Percentiles rank a stretch among this genome's conserved stretches.
Conservation (phyloP, 2,329 filamentous ascomycete genomes). For the Penicillium brevicompactum region DNA sequence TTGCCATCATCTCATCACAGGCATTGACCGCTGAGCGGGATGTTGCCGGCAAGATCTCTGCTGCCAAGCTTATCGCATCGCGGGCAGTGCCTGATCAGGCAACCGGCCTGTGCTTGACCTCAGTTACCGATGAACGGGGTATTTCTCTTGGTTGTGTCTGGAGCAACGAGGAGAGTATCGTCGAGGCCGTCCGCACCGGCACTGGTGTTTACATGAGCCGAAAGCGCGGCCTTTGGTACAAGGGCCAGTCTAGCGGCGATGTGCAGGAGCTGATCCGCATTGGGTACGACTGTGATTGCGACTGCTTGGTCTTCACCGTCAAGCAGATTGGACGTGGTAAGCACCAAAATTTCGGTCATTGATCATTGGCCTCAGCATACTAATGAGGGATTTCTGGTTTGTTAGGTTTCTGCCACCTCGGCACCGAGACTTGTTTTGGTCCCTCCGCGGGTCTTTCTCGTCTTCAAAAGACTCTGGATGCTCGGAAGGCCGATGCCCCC, state of each 20-base stretch:
- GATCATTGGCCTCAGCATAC: conserved; percentile 1
- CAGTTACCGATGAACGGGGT: conserved; percentile 87
- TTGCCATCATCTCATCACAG: conserved; percentile 74
- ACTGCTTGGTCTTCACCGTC: conserved; percentile 88
- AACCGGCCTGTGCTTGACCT: conserved; percentile 83
- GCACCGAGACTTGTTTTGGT: conserved; percentile 91
- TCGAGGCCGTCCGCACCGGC: conserved; percentile 79
- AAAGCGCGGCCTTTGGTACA: conserved; percentile 94
- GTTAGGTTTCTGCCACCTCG: conserved; percentile 84
- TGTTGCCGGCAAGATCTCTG: conserved; percentile 61
- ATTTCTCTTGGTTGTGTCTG: conserved; percentile 87
- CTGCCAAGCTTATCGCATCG: conserved; percentile 70
- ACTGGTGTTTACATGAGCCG: conserved; percentile 92
- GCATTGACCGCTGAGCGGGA: conserved; percentile 69
- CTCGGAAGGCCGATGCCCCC: conserved; percentile 79
- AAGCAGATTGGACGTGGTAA: conserved; percentile 77
- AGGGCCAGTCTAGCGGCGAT: conserved; percentile 92
- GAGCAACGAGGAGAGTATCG: conserved; percentile 87
- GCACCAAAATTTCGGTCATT: conserved; percentile 5
- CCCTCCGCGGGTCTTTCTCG: conserved; percentile 77
- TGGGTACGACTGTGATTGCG: conserved; percentile 87
- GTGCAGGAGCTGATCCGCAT: conserved; percentile 86
- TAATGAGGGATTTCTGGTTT: conserved; percentile 16
- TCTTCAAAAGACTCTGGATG: conserved; percentile 82
- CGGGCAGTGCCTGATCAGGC: conserved; percentile 78